phyloP scores from a whole-genome alignment of 306 rosid genomes.

The Biancaea sappan region DNA sequence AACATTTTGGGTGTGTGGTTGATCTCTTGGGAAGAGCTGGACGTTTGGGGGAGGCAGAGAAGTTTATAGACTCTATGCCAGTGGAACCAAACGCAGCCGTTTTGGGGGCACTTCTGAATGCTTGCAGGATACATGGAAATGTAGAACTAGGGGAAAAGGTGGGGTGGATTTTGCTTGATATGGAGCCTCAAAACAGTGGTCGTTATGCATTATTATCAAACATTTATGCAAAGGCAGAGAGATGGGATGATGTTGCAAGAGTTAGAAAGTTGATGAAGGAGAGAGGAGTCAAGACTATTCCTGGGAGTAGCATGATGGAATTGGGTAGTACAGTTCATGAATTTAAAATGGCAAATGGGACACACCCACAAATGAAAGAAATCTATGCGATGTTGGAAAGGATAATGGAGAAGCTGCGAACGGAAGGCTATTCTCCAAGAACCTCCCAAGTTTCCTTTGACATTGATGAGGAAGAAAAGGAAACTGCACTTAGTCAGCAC shows the following conservation, averaged over 20 bases:
- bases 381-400: slow-evolving; percentile 43
- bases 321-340: slow-evolving; percentile 54
- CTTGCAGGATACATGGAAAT: slow-evolving; percentile 60
- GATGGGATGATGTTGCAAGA: slow-evolving; percentile 51
- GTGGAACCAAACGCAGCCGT: slow-evolving; percentile 59
- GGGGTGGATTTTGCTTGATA: slow-evolving; percentile 54
- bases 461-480: slow-evolving; percentile 68
- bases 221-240: slow-evolving; percentile 62
- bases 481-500: slow-evolving; percentile 47
- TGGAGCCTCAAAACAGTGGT: slow-evolving; percentile 61
- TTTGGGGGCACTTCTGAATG: slow-evolving; percentile 62
- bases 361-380: slow-evolving; percentile 54
- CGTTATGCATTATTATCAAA: slow-evolving; percentile 60
- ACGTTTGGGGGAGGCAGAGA: slow-evolving; percentile 52
- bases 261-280: slow-evolving; percentile 61
- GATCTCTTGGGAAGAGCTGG: slow-evolving; percentile 68
- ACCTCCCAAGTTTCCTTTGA: slow-evolving; percentile 53
- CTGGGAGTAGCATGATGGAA: slow-evolving; percentile 57
- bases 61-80: slow-evolving; percentile 52
- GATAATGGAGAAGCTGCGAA: slow-evolving; percentile 48
- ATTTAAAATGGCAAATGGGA: slow-evolving; percentile 60
- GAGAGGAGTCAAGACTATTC: slow-evolving; percentile 56
- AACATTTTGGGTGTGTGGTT: slow-evolving; percentile 63
- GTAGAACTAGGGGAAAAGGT: slow-evolving; percentile 55
- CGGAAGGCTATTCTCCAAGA: slow-evolving; percentile 56